A percentile compares a stretch with the other conserved stretches of the same genome.
Conservation (phyloP, 1,284 basidiomycete genomes). For the Cutaneotrichosporon mucoides region DNA sequence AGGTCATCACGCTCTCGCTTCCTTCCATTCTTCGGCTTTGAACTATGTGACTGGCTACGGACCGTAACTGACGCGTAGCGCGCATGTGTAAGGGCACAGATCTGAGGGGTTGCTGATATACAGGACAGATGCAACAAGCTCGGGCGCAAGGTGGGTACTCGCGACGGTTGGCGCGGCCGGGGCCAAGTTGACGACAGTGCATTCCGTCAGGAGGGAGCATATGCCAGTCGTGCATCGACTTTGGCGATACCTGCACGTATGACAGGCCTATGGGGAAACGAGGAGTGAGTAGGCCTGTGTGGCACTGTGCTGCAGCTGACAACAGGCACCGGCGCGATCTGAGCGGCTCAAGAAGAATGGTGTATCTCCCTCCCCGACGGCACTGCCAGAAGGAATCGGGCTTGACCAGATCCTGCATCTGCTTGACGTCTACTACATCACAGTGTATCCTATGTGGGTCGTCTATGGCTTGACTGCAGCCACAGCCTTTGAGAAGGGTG, state of each 20-base stretch:
- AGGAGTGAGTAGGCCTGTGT: constrained; percentile 9
- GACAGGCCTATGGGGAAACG: constrained; percentile 15
- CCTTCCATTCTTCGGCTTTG: no score
- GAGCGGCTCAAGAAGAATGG: not conserved
- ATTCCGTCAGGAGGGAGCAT: not conserved
- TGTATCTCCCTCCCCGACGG: not conserved
- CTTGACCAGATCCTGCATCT: constrained; percentile 1
- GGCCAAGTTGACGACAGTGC: constrained; percentile 8
- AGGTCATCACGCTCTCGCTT: no score
- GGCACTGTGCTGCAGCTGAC: no score
- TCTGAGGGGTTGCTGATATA: not conserved
- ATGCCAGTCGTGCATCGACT: constrained; percentile 17
- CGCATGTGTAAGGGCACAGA: not conserved
- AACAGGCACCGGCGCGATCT: constrained; percentile 1
- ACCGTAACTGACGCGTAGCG: not conserved
- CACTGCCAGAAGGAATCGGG: not conserved
- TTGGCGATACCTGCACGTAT: constrained; percentile 18
- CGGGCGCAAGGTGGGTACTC: constrained; percentile 9
- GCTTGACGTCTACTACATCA: constrained; percentile 6
- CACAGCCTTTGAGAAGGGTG: no score
- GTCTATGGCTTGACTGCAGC: not conserved
- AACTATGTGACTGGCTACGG: not conserved
- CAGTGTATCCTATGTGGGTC: constrained; percentile 19
- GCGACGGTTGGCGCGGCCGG: no score
- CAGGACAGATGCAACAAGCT: constrained; percentile 17